Conservation (phyloP, 108 stramenopile species). For the Cyclotella cryptica region DNA sequence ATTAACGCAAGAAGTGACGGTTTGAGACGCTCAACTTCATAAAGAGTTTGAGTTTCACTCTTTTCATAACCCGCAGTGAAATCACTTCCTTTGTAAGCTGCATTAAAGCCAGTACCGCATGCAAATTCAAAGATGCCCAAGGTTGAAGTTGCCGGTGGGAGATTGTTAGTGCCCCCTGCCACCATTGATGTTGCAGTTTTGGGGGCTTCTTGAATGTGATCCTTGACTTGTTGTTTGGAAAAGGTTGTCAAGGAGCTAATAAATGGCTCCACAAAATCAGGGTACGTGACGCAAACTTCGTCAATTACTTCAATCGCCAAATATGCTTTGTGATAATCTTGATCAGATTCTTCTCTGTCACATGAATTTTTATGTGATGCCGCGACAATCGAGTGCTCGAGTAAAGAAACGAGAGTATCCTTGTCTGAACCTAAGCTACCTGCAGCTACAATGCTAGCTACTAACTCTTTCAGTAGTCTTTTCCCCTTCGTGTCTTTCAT, state of each 20-base stretch:
- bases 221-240: conserved; percentile 40
- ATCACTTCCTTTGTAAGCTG: conserved; percentile 19
- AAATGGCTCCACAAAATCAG: conserved; percentile 57
- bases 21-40: conserved; percentile 29
- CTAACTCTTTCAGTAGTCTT: conserved; percentile 23
- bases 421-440: conserved; percentile 19
- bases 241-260: conserved; percentile 57
- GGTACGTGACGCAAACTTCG: conserved; percentile 37
- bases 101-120: conserved; percentile 41
- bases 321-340: conserved; percentile 22
- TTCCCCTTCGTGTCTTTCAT: conserved; percentile 6
- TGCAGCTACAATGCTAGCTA: conserved; percentile 14
- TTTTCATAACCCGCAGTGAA: neutral
- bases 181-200: conserved; percentile 39
- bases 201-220: conserved; percentile 44
- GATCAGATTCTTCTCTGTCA: conserved; percentile 5
- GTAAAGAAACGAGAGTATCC: conserved; percentile 22
- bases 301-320: conserved; percentile 66
- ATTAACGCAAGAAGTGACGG: conserved; percentile 23
- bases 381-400: conserved; percentile 31
- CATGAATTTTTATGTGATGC: neutral
- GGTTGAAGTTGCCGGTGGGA: conserved; percentile 67
- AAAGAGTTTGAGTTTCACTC: conserved; percentile 8
- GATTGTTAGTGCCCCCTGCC: conserved; percentile 36
- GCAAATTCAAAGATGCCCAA: conserved; percentile 68